Conservation (phyloP, 2,329 filamentous ascomycete species). For the Chrysoporthe puriensis region DNA sequence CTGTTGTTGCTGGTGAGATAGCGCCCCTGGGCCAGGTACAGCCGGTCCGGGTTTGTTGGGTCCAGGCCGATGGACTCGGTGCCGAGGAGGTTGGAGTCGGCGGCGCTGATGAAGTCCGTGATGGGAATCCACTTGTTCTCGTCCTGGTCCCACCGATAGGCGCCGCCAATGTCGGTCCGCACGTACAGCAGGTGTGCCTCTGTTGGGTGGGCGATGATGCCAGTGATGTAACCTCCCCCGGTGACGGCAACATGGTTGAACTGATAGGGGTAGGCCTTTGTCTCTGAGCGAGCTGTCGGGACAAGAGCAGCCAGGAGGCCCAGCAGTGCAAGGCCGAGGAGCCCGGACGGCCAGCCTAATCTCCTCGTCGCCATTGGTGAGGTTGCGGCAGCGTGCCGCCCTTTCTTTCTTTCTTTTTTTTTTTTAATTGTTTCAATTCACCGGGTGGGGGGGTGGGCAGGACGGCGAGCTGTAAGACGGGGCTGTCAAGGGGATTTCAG, state of each 20-base stretch:
- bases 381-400: not conserved
- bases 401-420: not conserved
- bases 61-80: constrained; percentile 16
- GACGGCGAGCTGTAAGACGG: too few species aligned
- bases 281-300: not conserved
- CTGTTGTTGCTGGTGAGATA: constrained; percentile 21
- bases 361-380: not conserved
- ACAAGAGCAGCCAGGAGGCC: not conserved
- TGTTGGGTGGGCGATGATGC: constrained; percentile 15
- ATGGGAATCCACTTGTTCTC: constrained; percentile 20
- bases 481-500: not conserved
- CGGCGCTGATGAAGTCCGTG: constrained; percentile 16
- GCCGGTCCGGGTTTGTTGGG: constrained; percentile 9
- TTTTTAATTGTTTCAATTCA: too few species aligned
- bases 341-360: not conserved
- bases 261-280: constrained; percentile 16
- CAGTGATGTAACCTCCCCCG: constrained; percentile 17
- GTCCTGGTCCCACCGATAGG: constrained; percentile 11
- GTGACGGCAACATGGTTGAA: constrained; percentile 20
- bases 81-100: constrained; percentile 13
- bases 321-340: not conserved
- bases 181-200: constrained; percentile 13
- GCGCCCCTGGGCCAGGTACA: constrained; percentile 18
- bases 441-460: not conserved
- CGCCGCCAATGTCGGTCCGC: constrained; percentile 16